Conservation (phyloP, 2,329 filamentous ascomycete genomes). For the Alternaria metachromatica region DNA sequence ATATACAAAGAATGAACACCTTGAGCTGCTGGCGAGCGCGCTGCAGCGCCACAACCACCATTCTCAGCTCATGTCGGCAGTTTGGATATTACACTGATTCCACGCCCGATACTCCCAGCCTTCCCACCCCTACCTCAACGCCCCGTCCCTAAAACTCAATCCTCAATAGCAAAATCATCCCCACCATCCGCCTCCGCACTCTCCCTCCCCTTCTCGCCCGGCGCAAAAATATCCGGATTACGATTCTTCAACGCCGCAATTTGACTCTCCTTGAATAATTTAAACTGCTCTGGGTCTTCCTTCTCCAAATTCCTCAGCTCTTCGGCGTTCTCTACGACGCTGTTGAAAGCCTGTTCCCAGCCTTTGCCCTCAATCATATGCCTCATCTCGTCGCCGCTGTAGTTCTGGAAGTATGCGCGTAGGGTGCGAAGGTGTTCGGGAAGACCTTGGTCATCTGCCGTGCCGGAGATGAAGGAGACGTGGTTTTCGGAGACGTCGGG, state of each 20-base stretch:
- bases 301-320: slow-evolving; percentile 67
- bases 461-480: slow-evolving; percentile 35
- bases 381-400: slow-evolving; percentile 66
- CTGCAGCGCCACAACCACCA: too few relatives aligned
- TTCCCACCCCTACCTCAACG: background rate
- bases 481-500: slow-evolving; percentile 14
- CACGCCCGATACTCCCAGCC: background rate
- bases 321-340: slow-evolving; percentile 69
- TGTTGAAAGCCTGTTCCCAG: slow-evolving; percentile 66
- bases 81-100: background rate
- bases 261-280: slow-evolving; percentile 44
- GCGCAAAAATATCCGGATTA: slow-evolving; percentile 30
- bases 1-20: background rate
- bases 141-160: background rate
- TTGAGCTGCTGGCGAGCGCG: background rate
- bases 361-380: slow-evolving; percentile 64
- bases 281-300: slow-evolving; percentile 44
- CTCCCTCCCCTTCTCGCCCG: slow-evolving; percentile 10
- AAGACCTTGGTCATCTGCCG: slow-evolving; percentile 43
- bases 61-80: background rate
- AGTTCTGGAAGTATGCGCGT: slow-evolving; percentile 67
- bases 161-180: slow-evolving; percentile 10
- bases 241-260: slow-evolving; percentile 48
- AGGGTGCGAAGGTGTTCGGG: slow-evolving; percentile 60
- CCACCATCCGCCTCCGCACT: background rate